phyloP scores from a whole-genome alignment of 2,329 filamentous ascomycete species.

The Bipolaris cookei region DNA sequence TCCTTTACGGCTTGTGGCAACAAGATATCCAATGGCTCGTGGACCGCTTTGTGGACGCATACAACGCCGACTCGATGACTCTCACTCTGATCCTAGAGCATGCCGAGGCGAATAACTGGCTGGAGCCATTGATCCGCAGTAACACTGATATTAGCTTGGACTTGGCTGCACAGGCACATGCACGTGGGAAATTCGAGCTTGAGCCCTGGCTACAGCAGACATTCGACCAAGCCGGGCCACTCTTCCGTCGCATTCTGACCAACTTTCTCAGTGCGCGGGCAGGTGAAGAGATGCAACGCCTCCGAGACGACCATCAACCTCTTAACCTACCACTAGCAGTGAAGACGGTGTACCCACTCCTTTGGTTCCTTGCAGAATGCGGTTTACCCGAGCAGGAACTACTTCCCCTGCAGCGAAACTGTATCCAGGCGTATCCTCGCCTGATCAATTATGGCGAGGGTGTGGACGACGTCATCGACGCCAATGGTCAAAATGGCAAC shows the following conservation, averaged over 20 bases:
- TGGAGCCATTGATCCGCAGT: conserved; percentile 78
- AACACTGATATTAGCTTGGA: conserved; percentile 87
- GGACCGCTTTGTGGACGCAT: conserved; percentile 76
- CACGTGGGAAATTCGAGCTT: conserved; percentile 79
- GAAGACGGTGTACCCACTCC: conserved; percentile 80
- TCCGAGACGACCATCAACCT: conserved; percentile 71
- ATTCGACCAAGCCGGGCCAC: conserved; percentile 65
- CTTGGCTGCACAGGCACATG: conserved; percentile 83
- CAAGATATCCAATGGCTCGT: conserved; percentile 89
- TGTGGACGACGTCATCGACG: conserved; percentile 88
- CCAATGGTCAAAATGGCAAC: conserved; percentile 82
- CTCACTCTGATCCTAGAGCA: conserved; percentile 77
- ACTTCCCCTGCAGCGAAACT: conserved; percentile 81
- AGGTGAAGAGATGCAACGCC: conserved; percentile 76
- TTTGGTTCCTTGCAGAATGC: conserved; percentile 72
- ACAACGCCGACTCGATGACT: conserved; percentile 71
- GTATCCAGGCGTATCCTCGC: conserved; percentile 89
- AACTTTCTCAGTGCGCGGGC: conserved; percentile 88
- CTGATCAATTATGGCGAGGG: conserved; percentile 96
- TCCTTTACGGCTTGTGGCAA: conserved; percentile 88
- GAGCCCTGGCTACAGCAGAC: conserved; percentile 79
- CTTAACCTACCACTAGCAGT: conserved; percentile 79
- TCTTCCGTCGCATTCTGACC: conserved; percentile 73
- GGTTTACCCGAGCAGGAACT: conserved; percentile 70
- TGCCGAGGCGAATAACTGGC: conserved; percentile 80